Base-by-base conservation (phyloP, 1,284 basidiomycete genomes). In the Moniliophthora roreri region DNA sequence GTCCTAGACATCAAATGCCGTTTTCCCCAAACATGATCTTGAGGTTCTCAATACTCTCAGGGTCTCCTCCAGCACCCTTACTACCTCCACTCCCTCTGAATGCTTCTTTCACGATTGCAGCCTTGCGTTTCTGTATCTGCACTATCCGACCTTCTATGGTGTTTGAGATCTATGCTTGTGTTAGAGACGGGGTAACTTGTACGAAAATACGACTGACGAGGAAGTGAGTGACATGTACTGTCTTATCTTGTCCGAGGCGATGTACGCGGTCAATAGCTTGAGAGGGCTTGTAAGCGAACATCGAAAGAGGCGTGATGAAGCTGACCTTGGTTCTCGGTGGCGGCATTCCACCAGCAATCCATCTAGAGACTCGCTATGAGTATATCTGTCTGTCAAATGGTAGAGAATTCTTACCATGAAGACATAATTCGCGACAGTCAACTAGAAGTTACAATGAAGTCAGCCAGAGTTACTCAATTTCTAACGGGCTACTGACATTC, bases 281-380 rank as follows among this genome's bases (percentile, higher is more conserved):
- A 32, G 37, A 52, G 18, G 49, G 60, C 60, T 61, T 66, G 48
- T 58, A 60, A 20, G 64, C 59, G 0, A 68, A 66, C 24, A 53
- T n/a, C 15, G 4, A 39, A 7, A 45, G n/a, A 13, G 7, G 1
- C 16, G 53, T 2, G 9, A 64, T 61, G 59, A 74, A 59, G 15
- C 37, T 15, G 58, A 91, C 91, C 93, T 79, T 97, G 94, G 59
- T 89, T 88, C 69, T 95, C 93, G 18, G 82, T 88, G 0, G 93
- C 93, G 21, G 91, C 84, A 66, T 95, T 95, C 92, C 93, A 96
- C 92, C 92, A 95, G 58, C 92, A 95, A 62, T 96, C 94, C 91
- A 95, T 94, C 91, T 91, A 55, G 4, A 39, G 52, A 44, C n/a
- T 6, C 11, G 28, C 6, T 32, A 6, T 32, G 28, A 32, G 28